Conservation (phyloP, 2,329 filamentous ascomycete genomes). For the Aspergillus persii region DNA sequence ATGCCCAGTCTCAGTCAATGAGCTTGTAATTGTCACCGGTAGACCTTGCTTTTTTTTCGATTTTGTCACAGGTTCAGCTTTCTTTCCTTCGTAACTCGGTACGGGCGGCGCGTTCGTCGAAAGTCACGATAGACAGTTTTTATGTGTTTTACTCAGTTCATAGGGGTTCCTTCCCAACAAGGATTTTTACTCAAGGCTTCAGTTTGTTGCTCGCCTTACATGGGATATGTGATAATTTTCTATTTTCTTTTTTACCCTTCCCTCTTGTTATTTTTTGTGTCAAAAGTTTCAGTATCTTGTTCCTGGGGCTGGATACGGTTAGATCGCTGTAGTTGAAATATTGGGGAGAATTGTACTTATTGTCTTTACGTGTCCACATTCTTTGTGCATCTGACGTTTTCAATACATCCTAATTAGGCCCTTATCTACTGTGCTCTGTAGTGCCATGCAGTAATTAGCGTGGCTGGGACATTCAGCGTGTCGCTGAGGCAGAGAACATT, state of each 20-base stretch:
- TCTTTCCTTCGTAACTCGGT: conserved; percentile 33
- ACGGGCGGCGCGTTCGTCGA: conserved; percentile 40
- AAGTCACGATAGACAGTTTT: conserved; percentile 37
- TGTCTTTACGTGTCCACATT: neutral
- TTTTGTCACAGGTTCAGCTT: conserved; percentile 18
- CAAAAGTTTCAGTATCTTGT: conserved; percentile 15
- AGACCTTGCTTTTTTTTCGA: conserved; percentile 24
- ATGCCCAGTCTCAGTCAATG: conserved; percentile 21
- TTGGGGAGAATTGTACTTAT: conserved; percentile 13
- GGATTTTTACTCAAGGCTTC: neutral
- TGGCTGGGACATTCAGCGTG: neutral
- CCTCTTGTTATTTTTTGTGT: conserved; percentile 2
- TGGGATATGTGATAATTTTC: conserved; percentile 18
- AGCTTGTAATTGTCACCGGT: conserved; percentile 31
- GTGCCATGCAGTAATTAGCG: neutral
- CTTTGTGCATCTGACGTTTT: neutral
- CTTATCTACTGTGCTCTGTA: neutral
- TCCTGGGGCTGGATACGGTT: conserved; percentile 6
- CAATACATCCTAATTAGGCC: neutral
- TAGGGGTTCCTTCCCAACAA: neutral
- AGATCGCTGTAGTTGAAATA: conserved; percentile 16
- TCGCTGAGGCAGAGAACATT: neutral
- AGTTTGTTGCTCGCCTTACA: conserved; percentile 6
- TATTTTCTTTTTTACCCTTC: neutral
- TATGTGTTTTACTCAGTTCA: conserved; percentile 19